Conservation (phyloP, 1,284 basidiomycete species). For the Sporisorium sorghi region DNA sequence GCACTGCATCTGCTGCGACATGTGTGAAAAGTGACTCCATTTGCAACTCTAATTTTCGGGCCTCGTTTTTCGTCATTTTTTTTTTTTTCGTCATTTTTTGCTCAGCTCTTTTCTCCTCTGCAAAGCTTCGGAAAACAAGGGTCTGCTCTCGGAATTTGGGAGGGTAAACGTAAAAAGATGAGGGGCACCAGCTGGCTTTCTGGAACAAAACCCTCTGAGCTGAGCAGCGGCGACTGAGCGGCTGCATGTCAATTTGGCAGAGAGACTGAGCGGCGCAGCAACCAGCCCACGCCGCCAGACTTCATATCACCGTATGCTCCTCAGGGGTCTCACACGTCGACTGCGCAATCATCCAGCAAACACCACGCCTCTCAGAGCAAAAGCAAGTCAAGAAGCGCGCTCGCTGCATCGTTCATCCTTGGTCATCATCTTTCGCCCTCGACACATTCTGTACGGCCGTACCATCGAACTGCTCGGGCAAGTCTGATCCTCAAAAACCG, state of each 20-base stretch:
- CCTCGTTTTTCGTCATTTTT: neutral
- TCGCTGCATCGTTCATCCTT: neutral
- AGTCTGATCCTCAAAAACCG: conserved; percentile 3
- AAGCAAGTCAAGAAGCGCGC: neutral
- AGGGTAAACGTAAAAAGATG: neutral
- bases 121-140: conserved; percentile 21
- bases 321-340: neutral
- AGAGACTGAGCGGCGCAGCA: neutral
- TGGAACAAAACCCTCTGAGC: neutral
- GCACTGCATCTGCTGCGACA: neutral
- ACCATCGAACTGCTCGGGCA: neutral
- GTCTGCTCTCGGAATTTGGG: neutral
- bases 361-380: neutral
- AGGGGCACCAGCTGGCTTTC: conserved; percentile 8
- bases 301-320: neutral
- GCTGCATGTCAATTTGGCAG: neutral
- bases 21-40: neutral
- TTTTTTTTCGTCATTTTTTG: neutral
- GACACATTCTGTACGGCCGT: conserved; percentile 5
- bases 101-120: neutral
- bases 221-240: conserved; percentile 1
- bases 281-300: neutral
- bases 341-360: neutral
- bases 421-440: neutral
- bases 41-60: neutral